A percentile compares a stretch with the other conserved stretches of the same genome.
Conservation (phyloP, 345 rosid genomes). For the Geranium rotundifolium region DNA sequence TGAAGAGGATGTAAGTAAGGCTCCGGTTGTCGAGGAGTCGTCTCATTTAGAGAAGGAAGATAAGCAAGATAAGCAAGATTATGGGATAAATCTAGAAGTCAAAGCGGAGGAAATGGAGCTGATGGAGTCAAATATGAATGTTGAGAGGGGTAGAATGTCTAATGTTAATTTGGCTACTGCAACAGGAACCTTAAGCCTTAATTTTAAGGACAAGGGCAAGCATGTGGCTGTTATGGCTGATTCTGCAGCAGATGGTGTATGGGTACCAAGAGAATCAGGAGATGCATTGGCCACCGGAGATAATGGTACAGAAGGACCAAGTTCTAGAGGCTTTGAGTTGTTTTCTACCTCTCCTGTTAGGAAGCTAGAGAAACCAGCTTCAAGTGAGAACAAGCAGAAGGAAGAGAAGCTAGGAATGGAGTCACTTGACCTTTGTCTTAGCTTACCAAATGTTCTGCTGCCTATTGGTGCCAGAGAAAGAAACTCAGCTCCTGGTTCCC, state of each 20-base stretch:
- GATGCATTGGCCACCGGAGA: conserved; percentile 23
- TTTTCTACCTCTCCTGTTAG: conserved; percentile 68
- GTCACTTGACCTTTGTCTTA: conserved; percentile 87
- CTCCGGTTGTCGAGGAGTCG: conserved; percentile 21
- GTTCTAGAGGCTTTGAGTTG: conserved; percentile 76
- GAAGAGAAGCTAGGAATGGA: conserved; percentile 56
- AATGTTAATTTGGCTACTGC: conserved; percentile 20
- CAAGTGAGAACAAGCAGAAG: conserved; percentile 33
- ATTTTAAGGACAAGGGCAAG: conserved; percentile 56
- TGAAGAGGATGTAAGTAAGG: conserved; percentile 21
- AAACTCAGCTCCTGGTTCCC: conserved; percentile 34
- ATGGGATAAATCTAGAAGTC: conserved; percentile 29
- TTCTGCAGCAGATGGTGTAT: conserved; percentile 26
- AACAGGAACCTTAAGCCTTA: conserved; percentile 14
- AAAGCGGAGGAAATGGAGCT: conserved; percentile 27
- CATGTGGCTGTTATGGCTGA: conserved; percentile 46
- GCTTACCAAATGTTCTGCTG: conserved; percentile 77
- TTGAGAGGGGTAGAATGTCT: conserved; percentile 16
- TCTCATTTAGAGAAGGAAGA: conserved; percentile 17
- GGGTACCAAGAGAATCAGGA: conserved; percentile 31
- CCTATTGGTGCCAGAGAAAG: conserved; percentile 60
- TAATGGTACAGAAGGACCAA: conserved; percentile 65
- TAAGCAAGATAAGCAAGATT: conserved; percentile 17
- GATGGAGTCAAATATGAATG: conserved; percentile 24
- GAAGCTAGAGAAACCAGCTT: conserved; percentile 35